Base-by-base conservation (phyloP, 495 filamentous ascomycete genomes). In the Penicillium psychrofluorescens region DNA sequence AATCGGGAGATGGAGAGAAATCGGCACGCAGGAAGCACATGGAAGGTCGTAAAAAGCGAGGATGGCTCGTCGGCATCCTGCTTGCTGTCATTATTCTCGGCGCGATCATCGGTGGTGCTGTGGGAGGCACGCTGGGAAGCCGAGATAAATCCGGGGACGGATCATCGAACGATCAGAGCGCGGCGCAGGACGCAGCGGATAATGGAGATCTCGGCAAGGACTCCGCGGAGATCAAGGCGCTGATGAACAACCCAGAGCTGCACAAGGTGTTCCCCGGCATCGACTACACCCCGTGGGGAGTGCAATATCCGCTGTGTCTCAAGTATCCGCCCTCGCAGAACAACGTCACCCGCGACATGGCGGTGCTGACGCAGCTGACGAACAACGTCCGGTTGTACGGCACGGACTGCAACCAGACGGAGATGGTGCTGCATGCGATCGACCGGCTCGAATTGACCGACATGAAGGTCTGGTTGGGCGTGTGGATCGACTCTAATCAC, bases 201-300 rank as follows among this genome's bases (percentile, higher is more conserved):
- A 85, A 84, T 49, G 83, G 81, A 27, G 86, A 90, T 55, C 75
- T 95, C 11, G 61, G 76, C 56, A 80, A 77, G 58, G 66, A 95
- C 53, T 91, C 87, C 0, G 44, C 67, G 6, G 86, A 95, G 67
- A 95, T 97, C 62, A 74, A 91, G 63, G 72, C 70, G 6, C 69
- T 96, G 10, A 75, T 97, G 76, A 80, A 82, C 53, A 95, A 95
- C 61, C 49, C 63, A 0, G 64, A 87, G 48, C 72, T 98, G 11
- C 87, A 95, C 67, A 94, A 88, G 61, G 90, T 97, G 9, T 96
- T 98, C 59, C 87, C 88, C 0, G 92, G 90, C n/a, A 85, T 98
- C 50, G 92, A 95, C 63, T 98, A 98, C 58, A 97, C 91, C 0
- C 90, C 92, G 0, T 79, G 91, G 62, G 86, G 90, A 56, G 79